Evolutionary conservation across 441 rosid genomes (phyloP).

Genomic region (Mallotus japonicus): DNA sequence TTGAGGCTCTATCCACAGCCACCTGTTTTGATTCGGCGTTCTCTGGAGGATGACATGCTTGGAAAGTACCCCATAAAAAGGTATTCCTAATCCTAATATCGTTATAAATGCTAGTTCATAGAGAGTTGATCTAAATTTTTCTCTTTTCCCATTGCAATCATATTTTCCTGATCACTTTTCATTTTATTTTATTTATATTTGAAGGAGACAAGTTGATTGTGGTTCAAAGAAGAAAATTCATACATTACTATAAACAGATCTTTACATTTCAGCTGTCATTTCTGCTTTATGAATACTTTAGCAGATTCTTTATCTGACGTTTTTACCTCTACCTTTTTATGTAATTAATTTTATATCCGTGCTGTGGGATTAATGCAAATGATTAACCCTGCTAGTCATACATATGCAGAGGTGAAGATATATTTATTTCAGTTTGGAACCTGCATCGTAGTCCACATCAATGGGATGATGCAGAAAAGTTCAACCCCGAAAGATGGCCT

Average conservation of each 20-base stretch:
- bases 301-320: neutral
- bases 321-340: neutral
- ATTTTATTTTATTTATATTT: neutral
- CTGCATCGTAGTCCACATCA: conserved; percentile 82
- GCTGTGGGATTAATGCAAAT: neutral
- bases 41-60: conserved; percentile 65
- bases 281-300: no score
- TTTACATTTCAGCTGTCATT: no score
- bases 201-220: neutral
- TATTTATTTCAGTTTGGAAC: conserved; percentile 95
- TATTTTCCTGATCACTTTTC: neutral
- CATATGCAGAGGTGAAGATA: conserved; percentile 71
- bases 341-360: neutral
- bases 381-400: neutral
- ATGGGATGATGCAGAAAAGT: conserved; percentile 79
- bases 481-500: conserved; percentile 99
- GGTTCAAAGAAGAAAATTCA: neutral
- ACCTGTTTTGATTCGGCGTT: conserved; percentile 94
- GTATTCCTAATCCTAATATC: conserved; percentile 29
- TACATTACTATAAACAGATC: no score
- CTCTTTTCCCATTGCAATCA: neutral
- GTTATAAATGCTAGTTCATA: no score
- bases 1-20: conserved; percentile 98
- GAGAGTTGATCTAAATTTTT: neutral
- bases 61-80: conserved; percentile 83